Evolutionary conservation across 768 basidiomycete species (phyloP).

Genomic region (Agaricus bisporus): DNA sequence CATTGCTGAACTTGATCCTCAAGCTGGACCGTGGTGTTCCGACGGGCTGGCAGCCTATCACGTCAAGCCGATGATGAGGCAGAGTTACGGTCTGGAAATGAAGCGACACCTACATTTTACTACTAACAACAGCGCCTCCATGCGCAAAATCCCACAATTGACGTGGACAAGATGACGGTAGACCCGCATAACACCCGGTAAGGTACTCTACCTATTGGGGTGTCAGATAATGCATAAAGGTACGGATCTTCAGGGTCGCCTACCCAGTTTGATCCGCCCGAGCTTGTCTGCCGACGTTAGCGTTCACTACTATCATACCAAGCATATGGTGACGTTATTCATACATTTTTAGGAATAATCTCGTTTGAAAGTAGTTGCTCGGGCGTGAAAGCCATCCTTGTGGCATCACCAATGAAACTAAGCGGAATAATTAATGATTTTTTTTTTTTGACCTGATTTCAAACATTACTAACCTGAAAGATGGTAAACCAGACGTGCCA

Average conservation of each 20-base stretch:
- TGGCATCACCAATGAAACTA: slow-evolving; percentile 7
- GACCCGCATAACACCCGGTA: slow-evolving; percentile 1
- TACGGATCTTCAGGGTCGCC: no score
- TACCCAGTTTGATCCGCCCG: slow-evolving; percentile 9
- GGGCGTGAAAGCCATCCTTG: slow-evolving; percentile 3
- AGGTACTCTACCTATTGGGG: not conserved
- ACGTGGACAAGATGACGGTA: not conserved
- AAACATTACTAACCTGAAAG: not conserved
- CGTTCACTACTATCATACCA: no score
- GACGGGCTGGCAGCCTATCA: not conserved
- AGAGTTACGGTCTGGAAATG: not conserved
- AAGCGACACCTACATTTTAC: not conserved
- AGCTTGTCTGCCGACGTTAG: not conserved
- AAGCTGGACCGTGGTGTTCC: slow-evolving; percentile 1
- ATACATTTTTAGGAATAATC: slow-evolving; percentile 1
- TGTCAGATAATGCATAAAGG: not conserved
- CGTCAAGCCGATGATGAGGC: not conserved
- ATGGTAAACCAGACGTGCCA: not conserved
- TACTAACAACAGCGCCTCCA: not conserved
- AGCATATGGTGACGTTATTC: not conserved
- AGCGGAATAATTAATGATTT: not conserved
- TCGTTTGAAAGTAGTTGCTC: not conserved
- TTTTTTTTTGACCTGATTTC: no score
- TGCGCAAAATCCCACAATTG: slow-evolving; percentile 7
- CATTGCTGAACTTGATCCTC: slow-evolving; percentile 3